These are phyloP conservation scores for Apiotrichum gracile DNA, from an alignment of 1,284 basidiomycete genomes.

Conservation along the genomic window DNA sequence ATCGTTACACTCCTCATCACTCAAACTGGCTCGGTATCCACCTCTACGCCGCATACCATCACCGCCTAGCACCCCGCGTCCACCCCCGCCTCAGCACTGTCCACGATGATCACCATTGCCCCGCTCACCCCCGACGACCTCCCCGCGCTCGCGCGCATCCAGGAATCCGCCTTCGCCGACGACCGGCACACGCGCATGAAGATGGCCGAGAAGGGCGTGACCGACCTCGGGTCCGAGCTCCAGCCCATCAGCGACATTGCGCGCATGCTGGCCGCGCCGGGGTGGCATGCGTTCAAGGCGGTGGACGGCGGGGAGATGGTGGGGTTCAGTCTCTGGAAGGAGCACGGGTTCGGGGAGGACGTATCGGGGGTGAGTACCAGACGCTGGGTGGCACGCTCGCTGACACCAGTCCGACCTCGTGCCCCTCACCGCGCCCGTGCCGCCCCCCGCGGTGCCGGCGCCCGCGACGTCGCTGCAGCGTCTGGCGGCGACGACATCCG, in stretches of 20 bases:
- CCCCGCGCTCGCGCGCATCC: background rate
- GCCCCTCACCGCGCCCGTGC: too few relatives aligned
- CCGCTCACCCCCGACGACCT: background rate
- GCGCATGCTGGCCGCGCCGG: background rate
- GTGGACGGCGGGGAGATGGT: background rate
- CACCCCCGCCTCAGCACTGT: too few relatives aligned
- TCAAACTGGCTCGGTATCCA: too few relatives aligned
- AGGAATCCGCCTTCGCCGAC: background rate
- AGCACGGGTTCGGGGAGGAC: background rate
- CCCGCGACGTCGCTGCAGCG: background rate
- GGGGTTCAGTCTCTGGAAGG: background rate
- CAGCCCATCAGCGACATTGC: background rate
- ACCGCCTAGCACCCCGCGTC: too few relatives aligned
- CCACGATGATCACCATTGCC: too few relatives aligned
- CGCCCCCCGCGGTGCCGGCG: too few relatives aligned
- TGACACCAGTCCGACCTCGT: too few relatives aligned
- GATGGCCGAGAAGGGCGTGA: background rate
- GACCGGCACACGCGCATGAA: background rate
- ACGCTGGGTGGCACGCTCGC: too few relatives aligned
- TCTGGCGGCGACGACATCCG: background rate
- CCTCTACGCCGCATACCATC: too few relatives aligned
- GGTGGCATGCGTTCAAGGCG: background rate
- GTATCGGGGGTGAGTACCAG: background rate
- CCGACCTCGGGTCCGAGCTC: background rate
- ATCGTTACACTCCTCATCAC: too few relatives aligned